A percentile compares a stretch with the other conserved stretches of the same genome.
Conservation (phyloP, 257 asterid genomes). For the Plantago ovata region DNA sequence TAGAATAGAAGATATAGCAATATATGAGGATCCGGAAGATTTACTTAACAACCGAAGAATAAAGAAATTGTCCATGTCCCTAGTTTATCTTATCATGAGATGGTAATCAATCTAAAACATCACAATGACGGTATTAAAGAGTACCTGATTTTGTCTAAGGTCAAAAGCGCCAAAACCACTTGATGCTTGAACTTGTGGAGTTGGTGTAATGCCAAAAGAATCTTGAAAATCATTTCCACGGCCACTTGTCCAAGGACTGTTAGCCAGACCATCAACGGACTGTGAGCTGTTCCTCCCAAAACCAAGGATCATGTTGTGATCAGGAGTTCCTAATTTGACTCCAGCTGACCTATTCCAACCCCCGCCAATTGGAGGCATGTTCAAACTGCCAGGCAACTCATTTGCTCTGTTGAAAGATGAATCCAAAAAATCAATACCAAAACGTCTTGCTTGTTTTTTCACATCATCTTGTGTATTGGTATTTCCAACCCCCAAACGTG, state of each 20-base stretch:
- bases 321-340: constrained; percentile 37
- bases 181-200: constrained; percentile 40
- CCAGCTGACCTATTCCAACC: constrained; percentile 39
- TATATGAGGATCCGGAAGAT: no score
- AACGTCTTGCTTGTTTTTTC: constrained; percentile 42
- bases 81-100: no score
- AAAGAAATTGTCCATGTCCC: no score
- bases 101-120: background rate
- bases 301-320: constrained; percentile 44
- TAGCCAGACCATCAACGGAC: constrained; percentile 39
- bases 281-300: constrained; percentile 37
- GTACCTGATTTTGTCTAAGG: constrained; percentile 61
- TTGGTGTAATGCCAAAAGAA: constrained; percentile 36
- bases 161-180: constrained; percentile 43
- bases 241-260: constrained; percentile 48
- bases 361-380: constrained; percentile 28
- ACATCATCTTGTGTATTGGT: constrained; percentile 23
- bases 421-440: constrained; percentile 35
- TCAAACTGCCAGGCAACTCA: constrained; percentile 33
- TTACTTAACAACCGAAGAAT: no score
- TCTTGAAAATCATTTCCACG: constrained; percentile 41
- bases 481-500: constrained; percentile 19
- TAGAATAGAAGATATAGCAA: no score
- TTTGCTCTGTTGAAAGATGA: constrained; percentile 36
- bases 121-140: constrained; percentile 11